Evolutionary conservation across 306 rosid genomes (phyloP), one percentile per base, ranked within the genome.

Genomic region (Vigna unguiculata): DNA sequence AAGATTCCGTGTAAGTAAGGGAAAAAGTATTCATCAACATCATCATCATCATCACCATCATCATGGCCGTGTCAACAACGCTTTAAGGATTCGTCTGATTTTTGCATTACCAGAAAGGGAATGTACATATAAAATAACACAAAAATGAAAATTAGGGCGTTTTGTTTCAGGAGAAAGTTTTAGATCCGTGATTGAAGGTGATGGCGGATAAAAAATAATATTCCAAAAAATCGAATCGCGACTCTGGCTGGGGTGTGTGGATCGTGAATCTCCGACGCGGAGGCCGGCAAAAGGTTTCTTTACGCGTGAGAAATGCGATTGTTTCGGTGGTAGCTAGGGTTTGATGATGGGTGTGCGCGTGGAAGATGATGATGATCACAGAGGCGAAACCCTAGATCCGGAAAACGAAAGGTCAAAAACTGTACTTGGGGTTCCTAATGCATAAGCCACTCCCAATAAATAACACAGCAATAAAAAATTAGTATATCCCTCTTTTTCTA

Each of bases 321-420:
- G 30, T 72, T 65, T 62, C 64, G 73, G 83, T 63, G 63, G 75
- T 68, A 55, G 58, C 71, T 88, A 95, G 97, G 99, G 91, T 87
- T 90, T 67, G 82, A 45, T 45, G 77, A 81, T 40, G 84, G 77
- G 54, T 22, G 49, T 58, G 72, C 41, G 51, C 40, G 70, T 49
- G 40, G 79, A 80, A 65, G 83, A 80, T 45, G 82, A 76, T 66
- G 80, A 76, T 83, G 84, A 88, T 82, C 86, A n/a, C 45, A 79
- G 78, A 81, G 69, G 82, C 60, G 86, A 92, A 96, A 90, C 98
- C 99, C 99, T 95, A 95, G 97, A 95, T 92, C 97, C 97, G 85
- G 98, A 91, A 88, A 84, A 88, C 89, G 88, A 85, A 87, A 88
- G 91, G 93, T 95, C 97, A 86, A 88, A 86, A 95, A 80, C 72